Evolutionary conservation across 2,329 filamentous ascomycete genomes (phyloP).

Genomic region (Tolypocladium pustulatum): DNA sequence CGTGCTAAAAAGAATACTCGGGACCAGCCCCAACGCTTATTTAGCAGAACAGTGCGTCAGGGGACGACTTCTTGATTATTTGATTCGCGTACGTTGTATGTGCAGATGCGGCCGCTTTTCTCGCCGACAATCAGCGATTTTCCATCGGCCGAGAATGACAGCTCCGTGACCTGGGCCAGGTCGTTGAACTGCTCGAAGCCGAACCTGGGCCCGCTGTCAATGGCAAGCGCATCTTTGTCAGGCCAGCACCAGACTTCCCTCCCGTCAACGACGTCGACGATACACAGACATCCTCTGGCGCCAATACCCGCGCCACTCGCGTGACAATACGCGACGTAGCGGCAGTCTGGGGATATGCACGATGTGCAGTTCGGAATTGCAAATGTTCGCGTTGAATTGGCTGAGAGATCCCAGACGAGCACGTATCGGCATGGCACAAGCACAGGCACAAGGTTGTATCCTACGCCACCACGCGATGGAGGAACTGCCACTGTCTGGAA

Average conservation of each 20-base stretch:
- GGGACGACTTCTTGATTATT: background rate
- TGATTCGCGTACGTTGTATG: slow-evolving; percentile 24
- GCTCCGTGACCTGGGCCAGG: slow-evolving; percentile 23
- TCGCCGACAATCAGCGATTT: slow-evolving; percentile 25
- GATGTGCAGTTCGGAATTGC: slow-evolving; percentile 26
- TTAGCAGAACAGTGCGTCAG: background rate
- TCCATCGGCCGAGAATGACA: slow-evolving; percentile 26
- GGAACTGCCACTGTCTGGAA: slow-evolving; percentile 21
- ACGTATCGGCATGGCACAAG: slow-evolving; percentile 22
- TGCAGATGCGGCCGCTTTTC: slow-evolving; percentile 19
- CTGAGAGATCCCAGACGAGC: slow-evolving; percentile 28
- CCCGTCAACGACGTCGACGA: slow-evolving; percentile 26
- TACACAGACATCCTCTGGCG: slow-evolving; percentile 20
- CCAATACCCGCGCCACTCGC: slow-evolving; percentile 20
- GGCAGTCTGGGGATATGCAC: slow-evolving; percentile 29
- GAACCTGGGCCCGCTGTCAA: slow-evolving; percentile 9
- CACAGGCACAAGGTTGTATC: slow-evolving; percentile 22
- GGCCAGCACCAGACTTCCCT: slow-evolving; percentile 28
- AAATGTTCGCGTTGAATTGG: slow-evolving; percentile 24
- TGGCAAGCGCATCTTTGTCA: slow-evolving; percentile 16
- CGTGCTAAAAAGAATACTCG: background rate
- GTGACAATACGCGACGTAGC: slow-evolving; percentile 29
- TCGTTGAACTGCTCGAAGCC: slow-evolving; percentile 22
- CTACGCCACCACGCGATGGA: slow-evolving; percentile 11
- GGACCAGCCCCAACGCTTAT: background rate